Evolutionary conservation across 1,284 basidiomycete genomes (phyloP).

Genomic region (Nidula niveotomentosa): DNA sequence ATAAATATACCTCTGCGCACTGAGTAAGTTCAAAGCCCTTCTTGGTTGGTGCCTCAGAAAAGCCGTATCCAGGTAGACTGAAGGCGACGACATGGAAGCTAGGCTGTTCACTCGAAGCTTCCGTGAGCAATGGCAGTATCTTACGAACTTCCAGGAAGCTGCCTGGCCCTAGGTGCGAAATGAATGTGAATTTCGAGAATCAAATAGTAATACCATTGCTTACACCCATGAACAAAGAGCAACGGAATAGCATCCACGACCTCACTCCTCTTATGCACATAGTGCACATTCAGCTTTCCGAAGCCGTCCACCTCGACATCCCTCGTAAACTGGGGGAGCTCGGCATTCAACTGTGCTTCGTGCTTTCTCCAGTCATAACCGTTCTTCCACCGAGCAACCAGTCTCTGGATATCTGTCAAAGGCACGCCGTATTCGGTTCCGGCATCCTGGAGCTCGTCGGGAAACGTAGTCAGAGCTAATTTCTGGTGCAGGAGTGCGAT

Average conservation of each 20-base stretch:
- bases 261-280: slow-evolving; percentile 45
- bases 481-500: slow-evolving; percentile 35
- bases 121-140: slow-evolving; percentile 46
- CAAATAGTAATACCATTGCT: slow-evolving; percentile 11
- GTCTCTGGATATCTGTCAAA: slow-evolving; percentile 39
- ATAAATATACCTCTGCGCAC: slow-evolving; percentile 31
- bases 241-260: slow-evolving; percentile 43
- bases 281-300: slow-evolving; percentile 45
- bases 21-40: slow-evolving; percentile 26
- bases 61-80: slow-evolving; percentile 51
- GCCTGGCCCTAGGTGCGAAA: slow-evolving; percentile 50
- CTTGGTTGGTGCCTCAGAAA: slow-evolving; percentile 40
- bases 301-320: slow-evolving; percentile 43
- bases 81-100: slow-evolving; percentile 56
- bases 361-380: slow-evolving; percentile 47
- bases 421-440: slow-evolving; percentile 48
- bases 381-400: slow-evolving; percentile 41
- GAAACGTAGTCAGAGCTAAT: slow-evolving; percentile 39
- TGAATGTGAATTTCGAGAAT: neutral
- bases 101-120: slow-evolving; percentile 38
- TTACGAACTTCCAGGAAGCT: slow-evolving; percentile 56
- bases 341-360: slow-evolving; percentile 41
- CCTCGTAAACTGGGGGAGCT: slow-evolving; percentile 47
- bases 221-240: slow-evolving; percentile 54
- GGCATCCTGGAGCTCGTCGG: slow-evolving; percentile 46